Percentiles rank a stretch among this genome's conserved stretches.
These are phyloP conservation scores for Thamnidium elegans DNA, from an alignment of 192 early-diverging fungal species.

Conservation along the genomic window DNA sequence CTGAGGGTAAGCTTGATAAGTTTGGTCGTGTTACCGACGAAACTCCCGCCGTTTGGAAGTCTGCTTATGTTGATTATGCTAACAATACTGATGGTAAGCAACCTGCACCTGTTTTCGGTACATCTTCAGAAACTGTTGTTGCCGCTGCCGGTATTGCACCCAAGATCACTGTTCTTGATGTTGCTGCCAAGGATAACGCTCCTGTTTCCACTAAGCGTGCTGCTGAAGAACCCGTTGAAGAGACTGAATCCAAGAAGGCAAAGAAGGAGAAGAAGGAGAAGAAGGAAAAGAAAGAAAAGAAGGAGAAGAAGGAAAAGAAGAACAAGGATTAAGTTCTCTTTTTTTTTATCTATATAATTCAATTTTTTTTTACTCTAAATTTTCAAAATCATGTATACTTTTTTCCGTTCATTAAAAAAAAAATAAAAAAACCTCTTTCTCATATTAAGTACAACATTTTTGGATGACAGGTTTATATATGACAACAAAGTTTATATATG, in stretches of 20 bases:
- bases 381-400: conserved; percentile 5
- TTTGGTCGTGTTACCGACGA: conserved; percentile 86
- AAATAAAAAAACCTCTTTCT: background rate
- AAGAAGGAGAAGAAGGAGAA: conserved; percentile 47
- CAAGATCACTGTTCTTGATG: conserved; percentile 36
- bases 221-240: conserved; percentile 24
- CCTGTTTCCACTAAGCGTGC: conserved; percentile 36
- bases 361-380: no score
- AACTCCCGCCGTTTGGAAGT: conserved; percentile 84
- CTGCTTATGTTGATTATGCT: conserved; percentile 68
- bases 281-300: conserved; percentile 43
- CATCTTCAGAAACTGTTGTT: conserved; percentile 21
- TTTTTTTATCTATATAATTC: no score
- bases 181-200: conserved; percentile 34
- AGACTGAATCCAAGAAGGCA: conserved; percentile 36
- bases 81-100: conserved; percentile 37
- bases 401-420: conserved; percentile 2
- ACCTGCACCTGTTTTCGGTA: conserved; percentile 25
- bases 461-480: no score
- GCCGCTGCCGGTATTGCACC: conserved; percentile 38
- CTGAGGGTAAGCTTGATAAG: conserved; percentile 98
- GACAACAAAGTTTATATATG: no score
- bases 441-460: background rate
- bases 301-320: conserved; percentile 41
- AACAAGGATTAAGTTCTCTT: conserved; percentile 26